Evolutionary conservation across 2,329 filamentous ascomycete genomes (phyloP), one percentile per base, ranked within the genome.

Genomic region (Pseudocercospora macadamiae): DNA sequence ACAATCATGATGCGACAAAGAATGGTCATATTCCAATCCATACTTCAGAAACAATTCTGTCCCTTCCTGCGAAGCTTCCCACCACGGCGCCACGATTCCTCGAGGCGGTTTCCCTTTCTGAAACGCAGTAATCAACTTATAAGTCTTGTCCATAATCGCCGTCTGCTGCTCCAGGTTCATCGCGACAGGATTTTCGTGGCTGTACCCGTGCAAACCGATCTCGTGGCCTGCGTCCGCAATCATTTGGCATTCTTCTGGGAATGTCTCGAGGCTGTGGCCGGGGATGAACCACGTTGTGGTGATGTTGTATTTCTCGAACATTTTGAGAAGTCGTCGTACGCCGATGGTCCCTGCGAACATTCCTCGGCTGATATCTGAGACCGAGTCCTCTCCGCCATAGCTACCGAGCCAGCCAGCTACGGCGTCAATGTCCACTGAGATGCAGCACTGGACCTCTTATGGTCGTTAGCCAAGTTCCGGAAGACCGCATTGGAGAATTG

Each of bases 151-250:
- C 4, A 93, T 80, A 14, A 93, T 86, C 57, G 89, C 88, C 12
- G 82, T 82, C 72, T 93, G 89, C 74, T 93, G 89, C 69, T 91
- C 88, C 1, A 89, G 71, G 0, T 82, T 88, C 88, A 91, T 90
- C 57, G 86, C 83, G 0, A 79, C 80, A 0, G 89, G 88, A 66
- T 91, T 91, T 70, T 91, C 89, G 67, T 91, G 88, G 0, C 82
- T 86, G 74, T 91, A 91, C 3, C 87, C 89, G 63, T 91, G 89
- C 5, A 89, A 78, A 1, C 86, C 86, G 59, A 83, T 85, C 69
- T 89, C 86, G 67, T 89, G 86, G 2, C 86, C 86, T 0, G 80
- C 79, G 61, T 89, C 86, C 12, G 83, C 81, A 6, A 89, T 78
- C 73, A 80, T 77, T 54, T 76, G 82, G 66, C 84, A 87, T 70